Evolutionary conservation across 2,329 filamentous ascomycete species (phyloP), one percentile per base, ranked within the genome.

Genomic region (Pseudogymnoascus sp.): DNA sequence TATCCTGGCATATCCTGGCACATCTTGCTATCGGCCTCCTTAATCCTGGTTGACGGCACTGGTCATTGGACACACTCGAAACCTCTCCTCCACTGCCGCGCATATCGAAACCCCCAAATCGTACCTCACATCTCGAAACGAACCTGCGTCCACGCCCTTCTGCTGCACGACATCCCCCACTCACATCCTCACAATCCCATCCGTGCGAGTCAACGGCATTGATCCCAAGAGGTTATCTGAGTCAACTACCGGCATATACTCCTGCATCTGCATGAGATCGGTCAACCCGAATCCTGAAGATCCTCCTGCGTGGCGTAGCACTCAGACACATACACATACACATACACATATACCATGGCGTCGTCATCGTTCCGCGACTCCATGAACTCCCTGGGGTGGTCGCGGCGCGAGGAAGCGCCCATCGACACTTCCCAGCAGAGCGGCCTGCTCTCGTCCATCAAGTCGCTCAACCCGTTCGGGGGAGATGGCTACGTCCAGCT

Each of bases 331-430:
- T n/a, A 47, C 37, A 37, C 35, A 31, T 37, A 61, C 59, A 37
- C 35, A 31, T 21, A 61, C 59, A 62, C 16, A 35, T 31, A 61
- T 64, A 75, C 65, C 67, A 96, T 96, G 93, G 89, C 93, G 66
- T 93, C 92, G 68, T 81, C 86, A 69, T 90, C 91, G 56, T 97
- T 99, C 76, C 86, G 93, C 74, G 91, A 97, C 77, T 96, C 91
- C 21, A 92, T 97, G 82, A 96, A 91, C 81, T 95, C 91, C 65
- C 78, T 97, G 72, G 95, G 95, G 66, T 97, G 95, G 95, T 91
- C 91, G 72, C 89, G 93, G 70, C 86, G 93, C 72, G 88, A 92
- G 64, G 90, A 96, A 72, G 79, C 89, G 62, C 86, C 91, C 67
- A 87, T 89, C 71, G 89, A 85, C 76, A 95, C 88, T 59, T 80